Evolutionary conservation across 1,139 yeast species (phyloP).

Genomic region (Debaryomyces sp.): DNA sequence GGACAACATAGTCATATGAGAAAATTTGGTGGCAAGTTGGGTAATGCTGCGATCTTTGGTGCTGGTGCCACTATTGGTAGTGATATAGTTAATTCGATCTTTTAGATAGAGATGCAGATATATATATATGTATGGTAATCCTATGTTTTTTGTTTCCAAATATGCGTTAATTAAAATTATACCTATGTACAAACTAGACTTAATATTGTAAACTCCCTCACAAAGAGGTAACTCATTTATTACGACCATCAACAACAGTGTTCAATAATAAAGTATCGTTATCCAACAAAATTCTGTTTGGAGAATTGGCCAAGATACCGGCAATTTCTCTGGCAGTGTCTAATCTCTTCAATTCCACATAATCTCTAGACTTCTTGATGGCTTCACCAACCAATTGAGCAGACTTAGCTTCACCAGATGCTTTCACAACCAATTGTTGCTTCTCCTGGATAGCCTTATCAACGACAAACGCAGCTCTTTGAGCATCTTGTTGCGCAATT

Average conservation of each 20-base stretch:
- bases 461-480: conserved; percentile 94
- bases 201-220: not conserved
- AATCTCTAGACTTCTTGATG: conserved; percentile 91
- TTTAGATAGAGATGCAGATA: conserved; percentile 37
- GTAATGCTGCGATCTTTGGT: conserved; percentile 93
- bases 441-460: conserved; percentile 98
- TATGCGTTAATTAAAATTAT: conserved; percentile 2
- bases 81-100: conserved; percentile 82
- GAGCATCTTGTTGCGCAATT: conserved; percentile 99
- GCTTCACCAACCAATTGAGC: conserved; percentile 99
- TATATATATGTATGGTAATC: not conserved
- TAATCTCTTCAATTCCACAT: conserved; percentile 93
- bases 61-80: conserved; percentile 97
- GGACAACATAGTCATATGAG: conserved; percentile 45
- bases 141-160: conserved; percentile 1
- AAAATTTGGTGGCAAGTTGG: conserved; percentile 80
- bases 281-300: conserved; percentile 89
- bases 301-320: conserved; percentile 76
- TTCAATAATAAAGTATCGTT: conserved; percentile 89
- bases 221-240: conserved; percentile 1
- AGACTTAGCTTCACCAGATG: conserved; percentile 97
- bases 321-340: conserved; percentile 98
- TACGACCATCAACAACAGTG: conserved; percentile 71
- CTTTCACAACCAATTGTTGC: conserved; percentile 93
- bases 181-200: conserved; percentile 12